phyloP scores from a whole-genome alignment of 2,329 filamentous ascomycete genomes.

The Biscogniauxia marginata region DNA sequence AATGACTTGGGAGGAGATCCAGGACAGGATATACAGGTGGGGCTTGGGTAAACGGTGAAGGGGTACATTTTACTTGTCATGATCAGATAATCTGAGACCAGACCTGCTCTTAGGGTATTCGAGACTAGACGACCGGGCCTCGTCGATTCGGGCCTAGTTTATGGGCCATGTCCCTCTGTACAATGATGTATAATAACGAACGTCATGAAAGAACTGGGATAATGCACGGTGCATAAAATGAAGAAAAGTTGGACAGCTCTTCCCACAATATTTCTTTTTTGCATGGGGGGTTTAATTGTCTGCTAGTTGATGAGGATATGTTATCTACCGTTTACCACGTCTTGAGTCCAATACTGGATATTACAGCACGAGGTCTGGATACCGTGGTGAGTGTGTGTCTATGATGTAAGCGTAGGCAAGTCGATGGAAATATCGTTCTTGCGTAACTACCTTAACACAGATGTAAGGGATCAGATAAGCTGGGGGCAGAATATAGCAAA shows the following conservation, averaged over 20 bases:
- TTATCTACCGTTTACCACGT: no score
- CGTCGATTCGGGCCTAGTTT: background rate
- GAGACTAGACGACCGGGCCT: background rate
- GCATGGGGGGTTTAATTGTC: no score
- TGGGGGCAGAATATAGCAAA: no score
- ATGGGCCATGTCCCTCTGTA: conserved; percentile 4
- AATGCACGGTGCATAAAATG: background rate
- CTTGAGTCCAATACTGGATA: no score
- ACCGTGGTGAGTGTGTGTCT: no score
- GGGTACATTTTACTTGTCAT: background rate
- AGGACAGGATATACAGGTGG: conserved; percentile 82
- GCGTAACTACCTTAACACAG: no score
- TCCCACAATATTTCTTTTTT: no score
- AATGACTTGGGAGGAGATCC: conserved; percentile 84
- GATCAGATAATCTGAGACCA: conserved; percentile 7
- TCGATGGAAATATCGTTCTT: no score
- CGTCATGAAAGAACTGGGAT: background rate
- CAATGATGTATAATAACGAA: conserved; percentile 15
- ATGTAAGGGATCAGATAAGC: no score
- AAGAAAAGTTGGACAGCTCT: background rate
- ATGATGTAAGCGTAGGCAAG: no score
- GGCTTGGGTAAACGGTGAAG: conserved; percentile 63
- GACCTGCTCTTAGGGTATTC: conserved; percentile 7
- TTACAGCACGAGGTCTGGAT: no score
- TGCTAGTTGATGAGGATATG: no score